These are phyloP conservation scores for Lyophyllum shimeji DNA, from an alignment of 768 basidiomycete genomes.

Conservation along the genomic window DNA sequence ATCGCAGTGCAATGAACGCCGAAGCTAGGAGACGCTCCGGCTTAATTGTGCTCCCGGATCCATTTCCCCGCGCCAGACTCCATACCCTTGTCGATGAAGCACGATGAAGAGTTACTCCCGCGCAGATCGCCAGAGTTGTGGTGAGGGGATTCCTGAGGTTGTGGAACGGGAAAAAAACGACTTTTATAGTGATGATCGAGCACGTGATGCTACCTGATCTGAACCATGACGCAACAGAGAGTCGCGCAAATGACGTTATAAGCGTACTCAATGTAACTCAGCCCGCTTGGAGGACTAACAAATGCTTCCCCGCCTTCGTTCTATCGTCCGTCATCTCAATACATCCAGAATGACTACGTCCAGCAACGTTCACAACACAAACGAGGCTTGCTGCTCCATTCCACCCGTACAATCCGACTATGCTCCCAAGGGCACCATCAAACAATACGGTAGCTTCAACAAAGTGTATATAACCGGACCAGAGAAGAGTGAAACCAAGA, in stretches of 20 bases:
- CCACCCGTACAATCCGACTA: conserved; percentile 56
- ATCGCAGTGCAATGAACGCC: conserved; percentile 34
- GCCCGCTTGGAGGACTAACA: background rate
- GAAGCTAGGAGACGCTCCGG: conserved; percentile 63
- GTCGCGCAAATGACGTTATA: background rate
- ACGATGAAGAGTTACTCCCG: conserved; percentile 58
- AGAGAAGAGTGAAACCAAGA: conserved; percentile 44
- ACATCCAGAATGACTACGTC: conserved; percentile 34
- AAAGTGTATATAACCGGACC: conserved; percentile 55
- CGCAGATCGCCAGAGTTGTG: conserved; percentile 31
- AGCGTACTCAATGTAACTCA: background rate
- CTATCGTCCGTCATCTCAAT: conserved; percentile 37
- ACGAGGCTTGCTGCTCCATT: conserved; percentile 52
- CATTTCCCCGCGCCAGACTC: conserved; percentile 42
- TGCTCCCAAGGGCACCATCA: conserved; percentile 47
- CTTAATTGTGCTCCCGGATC: conserved; percentile 67
- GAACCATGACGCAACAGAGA: background rate
- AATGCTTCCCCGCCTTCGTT: conserved; percentile 34
- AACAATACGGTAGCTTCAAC: conserved; percentile 46
- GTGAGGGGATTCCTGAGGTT: conserved; percentile 30
- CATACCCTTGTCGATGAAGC: conserved; percentile 52
- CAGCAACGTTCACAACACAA: conserved; percentile 37
- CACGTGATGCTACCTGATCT: conserved; percentile 5
- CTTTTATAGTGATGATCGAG: background rate
- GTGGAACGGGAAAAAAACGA: background rate